Evolutionary conservation across 2,329 filamentous ascomycete species (phyloP).

Genomic region (Aspergillus sp.): DNA sequence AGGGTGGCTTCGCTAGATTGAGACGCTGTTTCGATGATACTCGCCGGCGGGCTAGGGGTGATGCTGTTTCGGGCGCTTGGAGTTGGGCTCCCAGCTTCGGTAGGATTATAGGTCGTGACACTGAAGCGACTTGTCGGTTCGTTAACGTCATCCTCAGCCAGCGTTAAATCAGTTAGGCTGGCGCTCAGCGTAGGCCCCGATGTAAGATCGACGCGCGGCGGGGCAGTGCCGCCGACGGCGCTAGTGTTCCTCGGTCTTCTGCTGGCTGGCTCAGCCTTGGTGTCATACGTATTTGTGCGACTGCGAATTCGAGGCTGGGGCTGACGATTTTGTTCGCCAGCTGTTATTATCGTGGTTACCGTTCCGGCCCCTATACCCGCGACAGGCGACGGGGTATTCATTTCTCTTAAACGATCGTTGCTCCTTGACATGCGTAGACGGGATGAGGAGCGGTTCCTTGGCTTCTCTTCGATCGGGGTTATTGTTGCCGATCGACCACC

Average conservation of each 20-base stretch:
- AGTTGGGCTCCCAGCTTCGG: conserved; percentile 44
- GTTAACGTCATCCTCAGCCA: conserved; percentile 33
- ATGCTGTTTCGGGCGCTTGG: conserved; percentile 22
- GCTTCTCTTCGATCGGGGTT: conserved; percentile 63
- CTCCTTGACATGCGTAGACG: conserved; percentile 38
- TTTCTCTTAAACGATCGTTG: conserved; percentile 16
- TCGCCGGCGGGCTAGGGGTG: conserved; percentile 35
- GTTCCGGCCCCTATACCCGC: conserved; percentile 21
- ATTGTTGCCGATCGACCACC: conserved; percentile 67
- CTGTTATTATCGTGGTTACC: conserved; percentile 36
- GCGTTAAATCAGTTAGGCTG: conserved; percentile 34
- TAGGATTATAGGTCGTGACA: conserved; percentile 61
- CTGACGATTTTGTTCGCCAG: conserved; percentile 20
- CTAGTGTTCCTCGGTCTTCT: conserved; percentile 7
- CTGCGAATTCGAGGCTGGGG: conserved; percentile 17
- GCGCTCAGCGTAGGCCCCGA: conserved; percentile 31
- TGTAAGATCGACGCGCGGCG: conserved; percentile 23
- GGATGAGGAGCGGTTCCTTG: conserved; percentile 55
- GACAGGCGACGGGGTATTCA: conserved; percentile 31
- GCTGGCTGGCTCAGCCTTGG: conserved; percentile 12
- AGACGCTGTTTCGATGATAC: conserved; percentile 27
- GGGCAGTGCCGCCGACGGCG: conserved; percentile 14
- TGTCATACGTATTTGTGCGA: conserved; percentile 33
- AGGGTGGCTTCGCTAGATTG: conserved; percentile 31
- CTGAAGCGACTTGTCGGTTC: conserved; percentile 64